Evolutionary conservation across 306 rosid species (phyloP), one percentile per base, ranked within the genome.

Genomic region (Prunus mongolica): DNA sequence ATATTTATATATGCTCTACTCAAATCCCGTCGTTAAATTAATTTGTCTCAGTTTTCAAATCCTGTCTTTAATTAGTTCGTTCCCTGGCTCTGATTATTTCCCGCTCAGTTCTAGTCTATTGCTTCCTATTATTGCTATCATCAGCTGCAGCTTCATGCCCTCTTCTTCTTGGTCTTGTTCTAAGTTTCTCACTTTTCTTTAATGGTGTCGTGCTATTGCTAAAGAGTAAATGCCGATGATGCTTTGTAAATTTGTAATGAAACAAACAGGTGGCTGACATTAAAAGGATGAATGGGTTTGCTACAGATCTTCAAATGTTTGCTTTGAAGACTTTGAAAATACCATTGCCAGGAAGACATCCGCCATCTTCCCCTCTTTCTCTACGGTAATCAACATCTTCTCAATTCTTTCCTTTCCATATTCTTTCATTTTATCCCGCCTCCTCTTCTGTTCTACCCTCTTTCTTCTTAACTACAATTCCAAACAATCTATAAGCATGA

Each of bases 261-360:
- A 49, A 80, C 77, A 28, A 67, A 78, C 81, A 92, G 97, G 97
- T 92, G 77, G 87, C 91, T 58, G 97, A 92, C 83, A 77, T 92
- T 76, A 92, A 84, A 82, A 88, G 93, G 87, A 85, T 92, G 88
- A 92, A 92, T 73, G 91, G 96, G 32, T 79, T 92, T 76, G 92
- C 92, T 28, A 74, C 97, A 30, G 97, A 92, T 86, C 91, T 90
- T 80, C 97, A 92, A 84, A 90, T 92, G 97, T 92, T 90, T 79
- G 96, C 97, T 34, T 80, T 88, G 86, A 84, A 88, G 85, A 84
- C 85, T 55, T 76, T 92, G 86, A 87, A 81, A 77, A 92, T 92
- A 74, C 97, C 96, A 63, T 84, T 90, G 79, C 97, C 97, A 0
- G 97, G 97, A 73, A 88, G 97, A 52, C 97, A 90, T 80, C 85